These are phyloP conservation scores for Geotrichum reessii DNA, from an alignment of 1,139 yeast genomes.

Conservation along the genomic window DNA sequence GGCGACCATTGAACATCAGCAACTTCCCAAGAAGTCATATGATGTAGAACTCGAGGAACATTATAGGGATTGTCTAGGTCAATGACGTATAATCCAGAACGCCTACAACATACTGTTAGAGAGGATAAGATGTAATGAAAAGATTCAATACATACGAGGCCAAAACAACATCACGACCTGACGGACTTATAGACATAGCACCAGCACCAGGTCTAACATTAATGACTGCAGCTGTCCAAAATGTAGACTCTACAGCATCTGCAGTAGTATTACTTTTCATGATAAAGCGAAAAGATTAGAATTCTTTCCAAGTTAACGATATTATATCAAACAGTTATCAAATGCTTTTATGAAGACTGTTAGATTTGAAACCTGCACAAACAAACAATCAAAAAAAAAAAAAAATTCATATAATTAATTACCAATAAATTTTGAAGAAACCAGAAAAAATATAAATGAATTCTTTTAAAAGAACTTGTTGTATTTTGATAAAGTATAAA, in stretches of 20 bases:
- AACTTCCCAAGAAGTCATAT: slow-evolving; percentile 94
- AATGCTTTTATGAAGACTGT: no score
- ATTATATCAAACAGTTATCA: not conserved
- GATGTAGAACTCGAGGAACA: slow-evolving; percentile 90
- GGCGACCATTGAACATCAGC: slow-evolving; percentile 99
- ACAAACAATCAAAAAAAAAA: no score
- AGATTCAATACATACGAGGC: slow-evolving; percentile 51
- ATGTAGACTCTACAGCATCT: slow-evolving; percentile 9
- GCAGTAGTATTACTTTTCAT: slow-evolving; percentile 9
- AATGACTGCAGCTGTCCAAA: slow-evolving; percentile 45
- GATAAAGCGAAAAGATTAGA: not conserved
- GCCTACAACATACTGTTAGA: slow-evolving; percentile 31
- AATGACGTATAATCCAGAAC: slow-evolving; percentile 81
- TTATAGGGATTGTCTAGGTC: slow-evolving; percentile 93
- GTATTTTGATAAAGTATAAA: no score
- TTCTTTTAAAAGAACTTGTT: no score
- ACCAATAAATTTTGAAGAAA: no score
- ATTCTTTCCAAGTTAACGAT: not conserved
- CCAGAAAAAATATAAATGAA: no score
- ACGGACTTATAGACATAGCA: slow-evolving; percentile 88
- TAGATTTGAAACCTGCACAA: no score
- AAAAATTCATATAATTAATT: no score
- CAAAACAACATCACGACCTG: slow-evolving; percentile 86
- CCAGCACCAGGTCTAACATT: slow-evolving; percentile 91
- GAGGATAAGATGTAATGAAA: not conserved